phyloP scores from a whole-genome alignment of 495 filamentous ascomycete genomes.

The Gamarada debralockiae region DNA sequence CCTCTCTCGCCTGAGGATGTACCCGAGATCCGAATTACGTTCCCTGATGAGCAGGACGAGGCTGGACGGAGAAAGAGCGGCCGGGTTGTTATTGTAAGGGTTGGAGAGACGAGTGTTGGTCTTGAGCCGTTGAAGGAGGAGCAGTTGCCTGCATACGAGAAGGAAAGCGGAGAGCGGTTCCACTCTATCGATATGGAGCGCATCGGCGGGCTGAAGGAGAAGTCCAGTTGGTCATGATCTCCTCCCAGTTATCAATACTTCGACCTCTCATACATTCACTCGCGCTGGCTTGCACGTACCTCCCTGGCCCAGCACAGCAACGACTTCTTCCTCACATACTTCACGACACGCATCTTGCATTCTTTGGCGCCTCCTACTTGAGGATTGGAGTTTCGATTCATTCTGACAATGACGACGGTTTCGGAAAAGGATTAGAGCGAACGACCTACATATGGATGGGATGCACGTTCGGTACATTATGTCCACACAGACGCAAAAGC shows the following conservation, averaged over 20 bases:
- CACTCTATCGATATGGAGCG: slow-evolving; percentile 90
- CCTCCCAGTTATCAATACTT: neutral
- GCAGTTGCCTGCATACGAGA: slow-evolving; percentile 80
- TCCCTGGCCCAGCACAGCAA: neutral
- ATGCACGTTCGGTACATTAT: slow-evolving; percentile 3
- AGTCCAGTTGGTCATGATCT: slow-evolving; percentile 31
- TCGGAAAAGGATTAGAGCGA: neutral
- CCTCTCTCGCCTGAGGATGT: slow-evolving; percentile 71
- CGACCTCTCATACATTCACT: neutral
- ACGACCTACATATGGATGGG: neutral
- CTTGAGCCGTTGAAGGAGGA: slow-evolving; percentile 76
- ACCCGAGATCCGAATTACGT: slow-evolving; percentile 96
- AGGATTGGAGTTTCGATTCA: neutral
- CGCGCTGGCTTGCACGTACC: neutral
- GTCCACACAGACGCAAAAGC: neutral
- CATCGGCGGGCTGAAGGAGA: slow-evolving; percentile 93
- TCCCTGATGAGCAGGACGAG: slow-evolving; percentile 92
- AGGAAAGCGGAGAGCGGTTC: slow-evolving; percentile 70
- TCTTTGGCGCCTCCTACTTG: neutral
- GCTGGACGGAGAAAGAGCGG: slow-evolving; percentile 80
- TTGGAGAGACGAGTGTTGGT: slow-evolving; percentile 84
- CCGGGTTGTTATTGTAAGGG: slow-evolving; percentile 84
- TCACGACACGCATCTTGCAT: slow-evolving; percentile 5
- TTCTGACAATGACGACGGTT: neutral
- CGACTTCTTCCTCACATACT: neutral